Evolutionary conservation across 495 filamentous ascomycete genomes (phyloP), one percentile per base, ranked within the genome.

Genomic region (Penicillium subrubescens): DNA sequence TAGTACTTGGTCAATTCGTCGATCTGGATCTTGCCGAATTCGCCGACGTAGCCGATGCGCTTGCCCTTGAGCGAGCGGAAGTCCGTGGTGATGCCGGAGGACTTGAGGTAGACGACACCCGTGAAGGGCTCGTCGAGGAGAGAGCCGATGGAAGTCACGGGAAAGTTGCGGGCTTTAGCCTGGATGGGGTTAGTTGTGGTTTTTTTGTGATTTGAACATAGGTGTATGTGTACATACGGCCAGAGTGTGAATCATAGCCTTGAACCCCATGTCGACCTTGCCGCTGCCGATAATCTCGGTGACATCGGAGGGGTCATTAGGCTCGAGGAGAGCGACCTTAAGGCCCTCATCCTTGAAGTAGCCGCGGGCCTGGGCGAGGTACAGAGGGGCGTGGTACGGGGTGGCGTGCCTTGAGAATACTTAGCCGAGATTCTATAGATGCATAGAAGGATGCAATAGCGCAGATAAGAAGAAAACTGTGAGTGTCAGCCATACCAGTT

Each of bases 1-100:
- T 90, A 90, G 81, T 89, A 83, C 65, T 87, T 87, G 60, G 88
- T 90, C 53, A 90, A 84, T 73, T 90, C 88, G 71, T 90, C 88
- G 67, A 90, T 90, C 77, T 89, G 88, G 70, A 90, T 90, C 86
- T 91, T 91, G 72, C 88, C 88, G 61, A 90, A 91, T 70, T 90
- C 88, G 48, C 88, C 87, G 56, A 90, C 88, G 65, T 90, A 91
- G 63, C 89, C 89, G 66, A 91, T 89, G 29, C 80, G 82, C 76
- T 88, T 89, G 55, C 89, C 88, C 71, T 85, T 85, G 46, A 92
- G 78, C 56, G 85, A 85, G 64, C 75, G 80, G 73, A 85, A 86
- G 71, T 88, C 84, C 48, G 86, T 76, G 64, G 88, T 90, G 75
- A 91, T 90, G 31, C 88, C 88, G 62, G 84, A 86, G 56, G 82